Conservation (phyloP, 2,329 filamentous ascomycete genomes). For the Paecilomyces sp. region DNA sequence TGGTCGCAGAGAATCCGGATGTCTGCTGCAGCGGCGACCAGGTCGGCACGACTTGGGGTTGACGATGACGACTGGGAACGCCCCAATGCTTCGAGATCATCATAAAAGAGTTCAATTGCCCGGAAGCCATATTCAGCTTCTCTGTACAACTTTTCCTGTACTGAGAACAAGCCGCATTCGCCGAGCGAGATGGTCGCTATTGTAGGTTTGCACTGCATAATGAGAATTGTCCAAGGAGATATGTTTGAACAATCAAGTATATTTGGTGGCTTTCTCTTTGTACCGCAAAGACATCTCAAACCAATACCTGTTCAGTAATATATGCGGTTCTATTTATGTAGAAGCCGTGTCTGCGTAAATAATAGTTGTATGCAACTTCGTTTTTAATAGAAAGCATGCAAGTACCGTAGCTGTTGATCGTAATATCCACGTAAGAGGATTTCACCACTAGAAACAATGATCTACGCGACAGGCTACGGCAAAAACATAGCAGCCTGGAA, state of each 20-base stretch:
- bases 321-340: background rate
- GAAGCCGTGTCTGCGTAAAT: background rate
- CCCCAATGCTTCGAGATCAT: slow-evolving; percentile 59
- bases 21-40: slow-evolving; percentile 50
- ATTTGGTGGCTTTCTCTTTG: background rate
- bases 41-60: slow-evolving; percentile 21
- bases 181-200: slow-evolving; percentile 75
- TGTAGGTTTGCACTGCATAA: slow-evolving; percentile 40
- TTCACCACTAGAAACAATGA: background rate
- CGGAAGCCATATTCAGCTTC: slow-evolving; percentile 57
- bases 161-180: slow-evolving; percentile 61
- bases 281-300: background rate
- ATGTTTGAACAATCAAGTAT: background rate
- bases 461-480: background rate
- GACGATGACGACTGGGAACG: slow-evolving; percentile 21
- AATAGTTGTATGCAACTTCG: background rate
- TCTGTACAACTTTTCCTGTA: slow-evolving; percentile 61
- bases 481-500: background rate
- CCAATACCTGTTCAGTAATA: background rate
- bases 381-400: background rate
- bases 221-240: background rate
- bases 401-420: background rate
- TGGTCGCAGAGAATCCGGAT: slow-evolving; percentile 44
- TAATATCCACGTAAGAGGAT: background rate
- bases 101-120: slow-evolving; percentile 68